Percentiles rank a stretch among this genome's conserved stretches.
Evolutionary conservation across 169 alveolate genomes (phyloP).

Genomic region (Plasmodium chabaudi): DNA sequence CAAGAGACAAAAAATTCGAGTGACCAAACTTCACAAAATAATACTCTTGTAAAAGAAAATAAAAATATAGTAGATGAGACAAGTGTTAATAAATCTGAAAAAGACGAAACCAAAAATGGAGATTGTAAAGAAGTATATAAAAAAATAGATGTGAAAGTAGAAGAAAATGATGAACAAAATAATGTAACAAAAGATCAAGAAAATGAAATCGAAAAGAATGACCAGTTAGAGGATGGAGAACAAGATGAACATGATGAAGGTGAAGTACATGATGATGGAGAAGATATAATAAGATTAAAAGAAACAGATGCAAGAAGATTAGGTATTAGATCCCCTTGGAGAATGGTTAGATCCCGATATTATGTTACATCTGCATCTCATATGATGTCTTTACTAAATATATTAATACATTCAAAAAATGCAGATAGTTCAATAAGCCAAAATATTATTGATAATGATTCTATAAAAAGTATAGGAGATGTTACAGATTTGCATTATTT

Average conservation of each 20-base stretch:
- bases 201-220: background rate
- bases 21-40: background rate
- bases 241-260: slow-evolving; percentile 31
- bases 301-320: slow-evolving; percentile 88
- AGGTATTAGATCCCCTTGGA: slow-evolving; percentile 90
- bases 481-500: slow-evolving; percentile 87
- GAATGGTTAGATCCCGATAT: slow-evolving; percentile 91
- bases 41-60: background rate
- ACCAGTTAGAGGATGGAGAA: slow-evolving; percentile 1
- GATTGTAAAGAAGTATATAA: background rate
- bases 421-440: slow-evolving; percentile 78
- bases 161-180: background rate
- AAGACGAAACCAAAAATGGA: background rate
- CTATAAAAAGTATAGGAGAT: slow-evolving; percentile 72
- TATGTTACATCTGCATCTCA: slow-evolving; percentile 93
- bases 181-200: background rate
- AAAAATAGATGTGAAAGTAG: background rate
- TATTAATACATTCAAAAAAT: slow-evolving; percentile 81
- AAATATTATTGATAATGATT: slow-evolving; percentile 78
- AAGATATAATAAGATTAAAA: slow-evolving; percentile 85
- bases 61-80: background rate
- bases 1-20: background rate
- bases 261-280: slow-evolving; percentile 76
- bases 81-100: background rate
- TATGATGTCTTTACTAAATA: slow-evolving; percentile 85